These are phyloP conservation scores for Parasitella parasitica DNA, from an alignment of 371 early-diverging fungal genomes.

Conservation along the genomic window DNA sequence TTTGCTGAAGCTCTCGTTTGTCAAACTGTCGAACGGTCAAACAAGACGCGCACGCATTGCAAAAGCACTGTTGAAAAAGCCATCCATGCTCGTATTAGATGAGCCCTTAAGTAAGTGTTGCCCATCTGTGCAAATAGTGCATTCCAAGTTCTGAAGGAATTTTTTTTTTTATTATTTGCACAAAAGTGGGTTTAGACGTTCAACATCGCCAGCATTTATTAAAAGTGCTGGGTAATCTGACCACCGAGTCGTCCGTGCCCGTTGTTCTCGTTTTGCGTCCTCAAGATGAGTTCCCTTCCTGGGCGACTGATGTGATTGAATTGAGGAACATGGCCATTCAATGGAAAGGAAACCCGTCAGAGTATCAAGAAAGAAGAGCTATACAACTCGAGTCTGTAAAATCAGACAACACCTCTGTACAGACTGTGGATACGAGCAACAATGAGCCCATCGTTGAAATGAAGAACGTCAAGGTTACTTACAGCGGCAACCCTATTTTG, in stretches of 20 bases:
- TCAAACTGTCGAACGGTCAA: conserved; percentile 63
- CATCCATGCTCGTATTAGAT: conserved; percentile 50
- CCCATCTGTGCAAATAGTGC: background rate
- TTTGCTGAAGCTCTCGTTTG: conserved; percentile 44
- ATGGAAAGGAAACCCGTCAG: conserved; percentile 31
- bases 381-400: background rate
- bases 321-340: conserved; percentile 29
- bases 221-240: conserved; percentile 35
- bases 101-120: conserved; percentile 65
- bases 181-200: conserved; percentile 59
- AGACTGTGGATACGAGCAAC: conserved; percentile 1
- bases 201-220: conserved; percentile 47
- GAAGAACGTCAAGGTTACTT: conserved; percentile 47
- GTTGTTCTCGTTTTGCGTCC: conserved; percentile 54
- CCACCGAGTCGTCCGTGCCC: conserved; percentile 24
- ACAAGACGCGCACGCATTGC: conserved; percentile 57
- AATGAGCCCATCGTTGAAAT: conserved; percentile 43
- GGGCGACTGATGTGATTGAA: conserved; percentile 57
- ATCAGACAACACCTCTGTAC: background rate
- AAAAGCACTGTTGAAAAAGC: conserved; percentile 38
- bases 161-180: background rate
- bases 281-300: conserved; percentile 58
- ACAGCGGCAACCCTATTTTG: conserved; percentile 46
- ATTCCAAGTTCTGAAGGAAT: too few relatives aligned
- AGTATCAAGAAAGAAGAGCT: conserved; percentile 12